Percentiles rank a stretch among this genome's conserved stretches.
phyloP scores from a whole-genome alignment of 1,284 basidiomycete species.

The Ustilago tritici region DNA sequence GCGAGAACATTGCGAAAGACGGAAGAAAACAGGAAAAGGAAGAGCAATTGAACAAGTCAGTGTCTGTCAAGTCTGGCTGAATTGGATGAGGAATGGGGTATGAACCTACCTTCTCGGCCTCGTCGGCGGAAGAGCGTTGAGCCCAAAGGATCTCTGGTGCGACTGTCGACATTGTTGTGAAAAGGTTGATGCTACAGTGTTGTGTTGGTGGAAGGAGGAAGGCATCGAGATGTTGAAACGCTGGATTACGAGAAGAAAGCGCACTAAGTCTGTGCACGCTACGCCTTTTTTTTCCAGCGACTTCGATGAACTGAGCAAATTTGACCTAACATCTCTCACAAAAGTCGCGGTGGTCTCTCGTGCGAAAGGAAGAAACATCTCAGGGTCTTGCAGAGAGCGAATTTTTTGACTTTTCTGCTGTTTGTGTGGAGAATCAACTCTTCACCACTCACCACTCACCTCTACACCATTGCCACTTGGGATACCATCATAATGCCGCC shows the following conservation, averaged over 20 bases:
- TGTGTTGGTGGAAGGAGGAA: neutral
- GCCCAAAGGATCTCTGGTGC: slow-evolving; percentile 69
- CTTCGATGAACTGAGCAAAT: slow-evolving; percentile 23
- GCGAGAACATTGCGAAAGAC: neutral
- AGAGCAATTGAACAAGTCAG: neutral
- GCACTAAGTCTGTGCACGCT: slow-evolving; percentile 3
- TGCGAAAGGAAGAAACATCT: slow-evolving; percentile 37
- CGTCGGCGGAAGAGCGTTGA: slow-evolving; percentile 63
- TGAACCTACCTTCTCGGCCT: slow-evolving; percentile 60
- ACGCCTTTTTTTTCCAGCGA: slow-evolving; percentile 29
- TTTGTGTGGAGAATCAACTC: slow-evolving; percentile 6
- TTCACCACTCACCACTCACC: neutral
- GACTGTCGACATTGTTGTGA: slow-evolving; percentile 46
- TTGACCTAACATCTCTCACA: slow-evolving; percentile 19
- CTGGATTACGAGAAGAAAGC: slow-evolving; percentile 25
- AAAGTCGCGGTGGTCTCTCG: slow-evolving; percentile 8
- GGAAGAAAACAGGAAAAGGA: neutral
- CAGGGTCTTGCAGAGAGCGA: slow-evolving; percentile 13
- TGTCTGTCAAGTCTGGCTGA: neutral
- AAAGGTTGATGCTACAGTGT: neutral
- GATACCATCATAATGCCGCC: slow-evolving; percentile 23
- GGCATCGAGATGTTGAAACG: neutral
- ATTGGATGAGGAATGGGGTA: neutral
- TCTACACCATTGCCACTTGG: neutral
- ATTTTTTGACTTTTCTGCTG: slow-evolving; percentile 23